Base-by-base conservation (phyloP, 2,329 filamentous ascomycete genomes). In the Fusarium sp. region DNA sequence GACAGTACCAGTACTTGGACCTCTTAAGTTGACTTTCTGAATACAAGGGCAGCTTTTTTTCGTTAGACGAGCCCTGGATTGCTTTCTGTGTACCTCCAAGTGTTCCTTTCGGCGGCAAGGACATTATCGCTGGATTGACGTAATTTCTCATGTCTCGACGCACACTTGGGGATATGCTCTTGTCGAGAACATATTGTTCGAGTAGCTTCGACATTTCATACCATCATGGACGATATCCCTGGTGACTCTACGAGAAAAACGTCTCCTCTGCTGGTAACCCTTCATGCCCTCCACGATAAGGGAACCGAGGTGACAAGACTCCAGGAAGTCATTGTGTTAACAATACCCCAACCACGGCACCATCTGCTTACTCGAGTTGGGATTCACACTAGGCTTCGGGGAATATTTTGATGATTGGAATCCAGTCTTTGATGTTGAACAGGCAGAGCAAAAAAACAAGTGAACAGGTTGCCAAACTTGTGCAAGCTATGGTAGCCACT, bases 1-100 rank as follows among this genome's bases (percentile, higher is more conserved):
- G 69, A n/a, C n/a, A n/a, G n/a, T 36, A 93, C 77, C 88, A 94
- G 88, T 18, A 87, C 86, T 69, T 88, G 83, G 1, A 92, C 88
- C 83, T 95, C 93, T 15, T 77, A 73, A 28, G 92, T 84, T 3
- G 88, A 86, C 79, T 93, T 91, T 14, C 83, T 83, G 81, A 91
- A 94, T 4, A 93, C 90, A 33, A 93, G 80, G 20, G 87, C 85
- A 64, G 93, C 91, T 80, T 94, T 95, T 82, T 88, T 83, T 96
- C 93, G 65, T 92, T 94, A 81, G 96, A 95, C 8, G 90, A 90
- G 1, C 92, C 90, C 35, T 91, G 89, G 2, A 90, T 92, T 48
- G 91, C 87, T 82, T 94, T 70, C 93, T 89, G 80, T 96, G 93
- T 81, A 89, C 87, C 38, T 90, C 90, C 93, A 96, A 35, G 88